Base-by-base conservation (phyloP, 202 grass and related monocot genomes). In the Zizania palustris region DNA sequence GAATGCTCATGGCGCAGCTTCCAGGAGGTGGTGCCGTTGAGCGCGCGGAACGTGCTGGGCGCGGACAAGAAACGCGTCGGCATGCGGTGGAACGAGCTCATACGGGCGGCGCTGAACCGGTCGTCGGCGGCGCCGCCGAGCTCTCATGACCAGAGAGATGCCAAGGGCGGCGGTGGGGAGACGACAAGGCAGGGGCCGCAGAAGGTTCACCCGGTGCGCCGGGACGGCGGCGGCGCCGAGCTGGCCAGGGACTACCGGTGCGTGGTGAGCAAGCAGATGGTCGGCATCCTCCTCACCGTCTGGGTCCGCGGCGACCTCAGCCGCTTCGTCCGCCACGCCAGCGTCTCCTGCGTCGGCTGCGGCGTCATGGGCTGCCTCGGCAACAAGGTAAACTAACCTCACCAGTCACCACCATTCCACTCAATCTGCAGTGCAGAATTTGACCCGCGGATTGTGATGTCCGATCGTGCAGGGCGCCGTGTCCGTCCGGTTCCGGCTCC, bases 191-290 rank as follows among this genome's bases (percentile, higher is more conserved):
- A 20, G 14, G 63, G 67, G 79, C 70, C 15, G 77, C 87, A 93
- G 75, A 91, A 84, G 74, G 90, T 89, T 80, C 56, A 93, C 45
- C 88, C 93, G 6, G 70, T 89, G 28, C 63, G 77, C 15, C 68
- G 71, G 16, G 83, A 79, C 65, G 85, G 48, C 16, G 18, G 9
- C 60, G 37, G 50, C 9, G 63, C 33, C 37, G 54, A 21, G 50
- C 66, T 70, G n/a, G 48, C 34, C 5, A 36, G 75, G 14, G 88
- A 89, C 40, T 93, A 89, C 69, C 75, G 58, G 62, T 97, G 93
- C 83, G 72, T 93, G 56, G 76, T 87, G 60, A 93, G 93, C 90
- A 91, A 93, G 90, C 90, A 97, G 86, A 97, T 97, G 93, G 93
- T 97, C 4, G 93, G 93, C 67, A 76, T 97, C 87, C 84, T 93